Percentiles rank a stretch among this genome's conserved stretches.
Conservation (phyloP, 805 yeast genomes). For the Dipodascopsis uninucleata region DNA sequence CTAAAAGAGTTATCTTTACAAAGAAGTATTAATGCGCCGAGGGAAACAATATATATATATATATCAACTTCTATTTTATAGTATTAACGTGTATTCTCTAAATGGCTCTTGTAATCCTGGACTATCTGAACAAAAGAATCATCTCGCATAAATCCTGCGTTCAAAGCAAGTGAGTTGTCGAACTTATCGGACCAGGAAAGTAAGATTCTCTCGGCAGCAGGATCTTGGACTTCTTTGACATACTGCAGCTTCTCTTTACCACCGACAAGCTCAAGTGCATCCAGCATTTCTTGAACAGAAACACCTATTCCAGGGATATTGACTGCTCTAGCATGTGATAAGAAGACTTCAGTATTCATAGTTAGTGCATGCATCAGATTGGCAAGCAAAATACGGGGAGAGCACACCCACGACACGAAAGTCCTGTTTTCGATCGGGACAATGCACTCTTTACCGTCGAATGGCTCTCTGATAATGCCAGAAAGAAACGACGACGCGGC, state of each 20-base stretch:
- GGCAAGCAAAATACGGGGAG: conserved; percentile 24
- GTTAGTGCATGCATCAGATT: conserved; percentile 26
- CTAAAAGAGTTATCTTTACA: too few species aligned
- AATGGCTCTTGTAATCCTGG: conserved; percentile 8
- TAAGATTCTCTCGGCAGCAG: conserved; percentile 22
- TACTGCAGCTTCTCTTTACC: conserved; percentile 21
- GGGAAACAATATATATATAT: too few species aligned
- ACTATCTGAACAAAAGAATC: conserved; percentile 15
- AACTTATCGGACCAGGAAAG: conserved; percentile 29
- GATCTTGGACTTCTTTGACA: conserved; percentile 21
- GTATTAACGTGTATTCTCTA: background rate
- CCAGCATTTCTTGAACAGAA: conserved; percentile 30
- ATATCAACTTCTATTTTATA: too few species aligned
- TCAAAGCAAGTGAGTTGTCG: conserved; percentile 19
- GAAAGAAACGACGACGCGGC: conserved; percentile 32
- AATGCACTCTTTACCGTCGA: conserved; percentile 21
- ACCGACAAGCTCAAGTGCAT: conserved; percentile 27
- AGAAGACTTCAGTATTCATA: conserved; percentile 10
- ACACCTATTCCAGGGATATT: conserved; percentile 30
- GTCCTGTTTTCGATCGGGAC: conserved; percentile 25
- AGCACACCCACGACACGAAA: conserved; percentile 27
- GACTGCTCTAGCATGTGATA: conserved; percentile 20
- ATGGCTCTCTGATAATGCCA: conserved; percentile 31
- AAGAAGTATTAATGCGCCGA: too few species aligned
- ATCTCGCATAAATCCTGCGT: conserved; percentile 13